Conservation (phyloP, 768 basidiomycete genomes). For the Tricholoma sp. region DNA sequence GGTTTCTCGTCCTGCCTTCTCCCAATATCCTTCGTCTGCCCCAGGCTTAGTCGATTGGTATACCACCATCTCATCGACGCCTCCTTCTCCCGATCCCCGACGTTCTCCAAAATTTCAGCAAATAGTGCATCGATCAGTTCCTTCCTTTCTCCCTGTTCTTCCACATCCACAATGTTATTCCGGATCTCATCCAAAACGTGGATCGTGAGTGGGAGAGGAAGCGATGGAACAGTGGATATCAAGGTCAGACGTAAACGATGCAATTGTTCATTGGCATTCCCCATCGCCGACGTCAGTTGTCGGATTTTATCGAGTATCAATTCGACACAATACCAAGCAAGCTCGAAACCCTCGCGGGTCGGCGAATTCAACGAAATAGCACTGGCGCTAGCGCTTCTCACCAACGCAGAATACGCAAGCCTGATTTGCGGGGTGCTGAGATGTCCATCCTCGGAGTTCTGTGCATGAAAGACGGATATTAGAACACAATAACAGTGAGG, state of each 20-base stretch:
- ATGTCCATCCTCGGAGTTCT: constrained; percentile 62
- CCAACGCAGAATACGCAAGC: constrained; percentile 70
- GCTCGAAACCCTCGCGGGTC: constrained; percentile 29
- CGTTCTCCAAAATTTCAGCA: constrained; percentile 55
- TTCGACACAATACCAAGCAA: constrained; percentile 70
- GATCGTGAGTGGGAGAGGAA: constrained; percentile 53
- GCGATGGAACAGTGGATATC: constrained; percentile 58
- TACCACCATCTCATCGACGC: constrained; percentile 72
- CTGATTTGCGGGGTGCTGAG: constrained; percentile 63
- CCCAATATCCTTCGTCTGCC: neutral
- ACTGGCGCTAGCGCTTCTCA: constrained; percentile 50
- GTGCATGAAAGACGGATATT: constrained; percentile 6
- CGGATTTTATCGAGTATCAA: constrained; percentile 46
- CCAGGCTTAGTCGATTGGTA: constrained; percentile 28
- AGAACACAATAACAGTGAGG: constrained; percentile 4
- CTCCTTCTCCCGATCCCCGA: constrained; percentile 68
- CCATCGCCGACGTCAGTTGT: constrained; percentile 19
- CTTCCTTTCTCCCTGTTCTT: constrained; percentile 17
- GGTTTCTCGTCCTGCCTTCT: neutral
- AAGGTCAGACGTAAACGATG: constrained; percentile 63
- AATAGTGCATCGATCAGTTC: constrained; percentile 57
- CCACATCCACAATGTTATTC: constrained; percentile 21
- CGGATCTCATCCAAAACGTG: constrained; percentile 48
- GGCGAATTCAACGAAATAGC: constrained; percentile 16
- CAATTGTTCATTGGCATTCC: constrained; percentile 23